Evolutionary conservation across 495 filamentous ascomycete species (phyloP).

Genomic region (Penicillium egyptiacum): DNA sequence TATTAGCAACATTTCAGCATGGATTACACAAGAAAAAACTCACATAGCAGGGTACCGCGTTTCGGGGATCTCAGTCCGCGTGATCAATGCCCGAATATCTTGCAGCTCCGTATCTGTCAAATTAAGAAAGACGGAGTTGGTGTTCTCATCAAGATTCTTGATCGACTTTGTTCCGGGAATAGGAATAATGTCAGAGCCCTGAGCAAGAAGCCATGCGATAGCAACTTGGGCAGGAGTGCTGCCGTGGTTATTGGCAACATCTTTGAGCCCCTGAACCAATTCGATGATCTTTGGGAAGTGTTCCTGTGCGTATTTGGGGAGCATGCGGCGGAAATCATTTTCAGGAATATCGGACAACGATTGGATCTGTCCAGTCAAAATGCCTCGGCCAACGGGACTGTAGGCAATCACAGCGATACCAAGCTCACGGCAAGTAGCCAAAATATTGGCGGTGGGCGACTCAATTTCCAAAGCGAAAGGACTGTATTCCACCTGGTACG

Average conservation of each 20-base stretch:
- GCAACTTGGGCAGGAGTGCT: slow-evolving; percentile 13
- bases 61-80: slow-evolving; percentile 13
- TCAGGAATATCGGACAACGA: slow-evolving; percentile 47
- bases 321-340: slow-evolving; percentile 33
- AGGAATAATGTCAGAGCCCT: slow-evolving; percentile 56
- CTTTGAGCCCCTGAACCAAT: slow-evolving; percentile 42
- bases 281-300: slow-evolving; percentile 54
- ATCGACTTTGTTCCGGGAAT: slow-evolving; percentile 57
- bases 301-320: slow-evolving; percentile 50
- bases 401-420: slow-evolving; percentile 63
- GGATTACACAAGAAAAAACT: not conserved
- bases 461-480: slow-evolving; percentile 63
- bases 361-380: slow-evolving; percentile 53
- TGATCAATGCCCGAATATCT: slow-evolving; percentile 17
- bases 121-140: slow-evolving; percentile 38
- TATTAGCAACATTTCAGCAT: not conserved
- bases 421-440: slow-evolving; percentile 60
- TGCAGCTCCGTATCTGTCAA: slow-evolving; percentile 49
- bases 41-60: slow-evolving; percentile 15
- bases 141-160: slow-evolving; percentile 58
- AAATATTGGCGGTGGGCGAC: slow-evolving; percentile 41
- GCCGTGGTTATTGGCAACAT: slow-evolving; percentile 41
- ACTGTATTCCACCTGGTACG: slow-evolving; percentile 64
- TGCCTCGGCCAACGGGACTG: slow-evolving; percentile 60
- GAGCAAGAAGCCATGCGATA: slow-evolving; percentile 27